A percentile compares a stretch with the other conserved stretches of the same genome.
Evolutionary conservation across 768 basidiomycete genomes (phyloP).

Genomic region (Mycena polygramma): DNA sequence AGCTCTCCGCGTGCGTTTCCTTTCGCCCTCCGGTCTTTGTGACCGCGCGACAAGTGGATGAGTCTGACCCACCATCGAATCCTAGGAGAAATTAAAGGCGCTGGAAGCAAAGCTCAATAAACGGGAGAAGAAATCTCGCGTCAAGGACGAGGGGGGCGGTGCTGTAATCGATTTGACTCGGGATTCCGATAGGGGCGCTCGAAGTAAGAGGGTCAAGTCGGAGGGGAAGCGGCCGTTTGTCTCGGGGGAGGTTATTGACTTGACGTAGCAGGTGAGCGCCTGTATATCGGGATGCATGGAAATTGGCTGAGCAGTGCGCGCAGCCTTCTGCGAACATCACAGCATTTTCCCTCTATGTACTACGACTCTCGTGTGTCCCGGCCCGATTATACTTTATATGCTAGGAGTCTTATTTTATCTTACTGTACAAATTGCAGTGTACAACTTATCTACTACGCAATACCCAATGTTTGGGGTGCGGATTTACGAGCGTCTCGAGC

Average conservation of each 20-base stretch:
- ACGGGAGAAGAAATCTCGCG: slow-evolving; percentile 16
- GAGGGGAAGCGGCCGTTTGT: slow-evolving; percentile 11
- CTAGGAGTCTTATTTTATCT: not conserved
- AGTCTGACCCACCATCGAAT: not conserved
- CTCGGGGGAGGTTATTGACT: slow-evolving; percentile 18
- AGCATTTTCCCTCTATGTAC: not conserved
- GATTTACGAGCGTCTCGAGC: too few relatives aligned
- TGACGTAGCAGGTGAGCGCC: slow-evolving; percentile 9
- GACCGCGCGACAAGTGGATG: too few relatives aligned
- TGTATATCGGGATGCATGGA: not conserved
- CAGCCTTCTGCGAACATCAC: not conserved
- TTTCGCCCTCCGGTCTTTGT: too few relatives aligned
- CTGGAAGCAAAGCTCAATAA: slow-evolving; percentile 1
- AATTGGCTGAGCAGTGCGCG: not conserved
- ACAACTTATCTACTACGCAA: too few relatives aligned
- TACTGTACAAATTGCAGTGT: too few relatives aligned
- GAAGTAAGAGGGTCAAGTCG: slow-evolving; percentile 14
- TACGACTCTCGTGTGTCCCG: too few relatives aligned
- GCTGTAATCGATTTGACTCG: slow-evolving; percentile 23
- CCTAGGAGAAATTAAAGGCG: slow-evolving; percentile 1
- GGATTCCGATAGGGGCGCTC: not conserved
- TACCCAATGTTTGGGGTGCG: too few relatives aligned
- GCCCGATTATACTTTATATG: not conserved
- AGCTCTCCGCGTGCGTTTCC: slow-evolving; percentile 14
- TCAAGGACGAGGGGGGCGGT: slow-evolving; percentile 8